Evolutionary conservation across 1,284 basidiomycete species (phyloP), one percentile per base, ranked within the genome.

Genomic region (Mycena sp.): DNA sequence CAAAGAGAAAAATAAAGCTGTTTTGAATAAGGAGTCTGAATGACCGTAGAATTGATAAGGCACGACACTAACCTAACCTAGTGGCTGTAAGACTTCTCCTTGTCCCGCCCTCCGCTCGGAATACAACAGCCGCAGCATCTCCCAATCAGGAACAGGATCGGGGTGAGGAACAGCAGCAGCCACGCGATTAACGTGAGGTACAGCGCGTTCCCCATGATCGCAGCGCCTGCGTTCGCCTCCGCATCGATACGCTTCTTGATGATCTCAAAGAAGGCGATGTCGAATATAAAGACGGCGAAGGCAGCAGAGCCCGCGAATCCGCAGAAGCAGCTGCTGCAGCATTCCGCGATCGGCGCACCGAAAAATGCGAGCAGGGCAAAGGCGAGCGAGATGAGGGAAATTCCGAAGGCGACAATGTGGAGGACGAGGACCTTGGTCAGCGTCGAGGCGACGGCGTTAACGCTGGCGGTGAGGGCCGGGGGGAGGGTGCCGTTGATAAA

Each of bases 341-440:
- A 64, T 46, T 64, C 63, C 9, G 58, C 63, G 40, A 64, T 56
- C 40, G 63, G 63, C 6, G 63, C 63, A 48, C 63, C 63, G 53
- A 64, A 21, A 58, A 64, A 64, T 6, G 63, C 52, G 48, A 64
- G 57, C 41, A 64, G 29, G 21, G 58, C 63, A 48, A 64, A 61
- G 6, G 53, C 63, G 58, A 64, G 57, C 46, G 63, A 64, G 58
- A 64, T 12, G 52, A 64, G 63, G 17, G 63, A 26, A 48, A 64
- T 64, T 17, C 58, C 63, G 63, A 64, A 64, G 19, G 63, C 63
- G 41, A 56, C 63, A 35, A 64, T 48, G 58, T 64, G 63, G 12
- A 64, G 54, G 40, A 64, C 63, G 26, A 64, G 58, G 37, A 64
- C 63, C 38, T 64, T 64, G n/a, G 63, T 64, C 25, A 64, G 58